Evolutionary conservation across 202 grass and related monocot species (phyloP), one percentile per base, ranked within the genome.

Genomic region (Saccharum hybrid): DNA sequence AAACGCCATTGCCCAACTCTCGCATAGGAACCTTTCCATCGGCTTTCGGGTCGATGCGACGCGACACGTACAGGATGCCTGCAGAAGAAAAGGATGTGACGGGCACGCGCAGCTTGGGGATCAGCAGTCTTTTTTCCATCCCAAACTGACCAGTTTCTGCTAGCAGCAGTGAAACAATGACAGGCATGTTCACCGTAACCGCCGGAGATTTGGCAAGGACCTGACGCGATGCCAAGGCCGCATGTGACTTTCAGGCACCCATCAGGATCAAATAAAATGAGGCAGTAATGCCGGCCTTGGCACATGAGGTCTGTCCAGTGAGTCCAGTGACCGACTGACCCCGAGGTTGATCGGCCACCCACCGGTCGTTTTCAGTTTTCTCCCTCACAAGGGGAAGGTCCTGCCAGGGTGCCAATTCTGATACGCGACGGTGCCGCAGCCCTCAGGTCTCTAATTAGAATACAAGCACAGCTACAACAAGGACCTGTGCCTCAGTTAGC

Each of bases 321-420:
- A 28, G 26, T 28, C 28, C 73, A 16, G 38, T 56, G 52, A 4
- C 8, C 19, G 8, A 8, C 14, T 68, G 54, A 43, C 36, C 39
- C 7, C 71, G 84, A 90, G 33, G 78, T 30, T 65, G 79, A 90
- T 75, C 84, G 79, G 19, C 62, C 74, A 73, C 72, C 73, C 23
- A 66, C 77, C 0, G 65, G 63, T 90, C 51, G 84, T 86, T 90
- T 63, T 86, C 84, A 64, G 84, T 86, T 90, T 45, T 56, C 61
- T 60, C 18, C 22, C 49, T 79, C 51, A 52, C 7, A 46, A 28
- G 57, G 22, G 15, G 39, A 30, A 10, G 14, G 13, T 16, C 6
- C 36, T 72, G 65, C 52, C 31, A 0, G 62, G 4, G 11, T 60
- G 64, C 41, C 40, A 1, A 65, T 56, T 57, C 82, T 2, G 52